Conservation (phyloP, 495 filamentous ascomycete genomes). For the Lasiosphaeriaceae sp. region DNA sequence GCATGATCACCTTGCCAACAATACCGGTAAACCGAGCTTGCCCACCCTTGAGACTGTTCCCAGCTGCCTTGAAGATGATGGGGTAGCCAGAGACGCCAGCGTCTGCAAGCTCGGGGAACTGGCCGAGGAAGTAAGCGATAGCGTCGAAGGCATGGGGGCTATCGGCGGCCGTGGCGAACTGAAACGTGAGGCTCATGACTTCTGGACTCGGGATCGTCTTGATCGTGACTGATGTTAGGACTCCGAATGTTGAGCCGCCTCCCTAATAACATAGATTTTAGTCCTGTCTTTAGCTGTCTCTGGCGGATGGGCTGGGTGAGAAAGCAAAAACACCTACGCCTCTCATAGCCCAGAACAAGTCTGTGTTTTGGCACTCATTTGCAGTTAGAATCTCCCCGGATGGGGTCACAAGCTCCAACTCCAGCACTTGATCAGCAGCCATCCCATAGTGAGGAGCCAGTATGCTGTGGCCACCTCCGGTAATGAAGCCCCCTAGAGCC, state of each 20-base stretch:
- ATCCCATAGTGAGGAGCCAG: constrained; percentile 53
- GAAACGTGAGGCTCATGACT: constrained; percentile 19
- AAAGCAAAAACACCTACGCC: constrained; percentile 26
- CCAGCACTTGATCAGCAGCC: constrained; percentile 56
- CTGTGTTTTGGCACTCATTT: constrained; percentile 49
- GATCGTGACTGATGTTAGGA: constrained; percentile 53
- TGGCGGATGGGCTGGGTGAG: no score
- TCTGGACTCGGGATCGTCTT: constrained; percentile 29
- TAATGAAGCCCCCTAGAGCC: constrained; percentile 50
- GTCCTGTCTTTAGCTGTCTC: background rate
- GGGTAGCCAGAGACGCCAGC: constrained; percentile 36
- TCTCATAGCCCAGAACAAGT: constrained; percentile 63
- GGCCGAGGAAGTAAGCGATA: constrained; percentile 31
- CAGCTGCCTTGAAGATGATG: constrained; percentile 22
- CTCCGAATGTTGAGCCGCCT: constrained; percentile 58
- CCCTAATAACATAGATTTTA: constrained; percentile 30
- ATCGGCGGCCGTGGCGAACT: constrained; percentile 7
- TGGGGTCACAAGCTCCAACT: constrained; percentile 56
- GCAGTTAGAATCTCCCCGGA: constrained; percentile 46
- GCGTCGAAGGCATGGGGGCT: constrained; percentile 20
- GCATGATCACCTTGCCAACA: constrained; percentile 20
- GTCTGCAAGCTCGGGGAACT: constrained; percentile 30
- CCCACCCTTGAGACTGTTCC: constrained; percentile 9
- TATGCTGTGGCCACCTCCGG: constrained; percentile 56
- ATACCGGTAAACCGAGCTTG: constrained; percentile 26